Conservation (phyloP, 345 rosid genomes). For the Eucalyptus caleyi region DNA sequence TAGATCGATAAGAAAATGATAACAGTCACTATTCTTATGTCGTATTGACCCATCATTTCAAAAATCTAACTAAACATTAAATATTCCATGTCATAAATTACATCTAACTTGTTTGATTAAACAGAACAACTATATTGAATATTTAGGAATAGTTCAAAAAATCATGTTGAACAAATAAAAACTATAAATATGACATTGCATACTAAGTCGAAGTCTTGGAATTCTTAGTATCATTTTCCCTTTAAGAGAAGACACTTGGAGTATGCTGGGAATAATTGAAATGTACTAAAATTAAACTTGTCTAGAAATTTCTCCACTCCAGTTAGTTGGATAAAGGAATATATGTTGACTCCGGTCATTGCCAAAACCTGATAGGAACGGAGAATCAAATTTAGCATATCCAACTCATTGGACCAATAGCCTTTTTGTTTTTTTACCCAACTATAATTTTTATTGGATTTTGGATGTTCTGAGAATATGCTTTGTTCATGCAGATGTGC, state of each 20-base stretch:
- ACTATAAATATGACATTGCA: background rate
- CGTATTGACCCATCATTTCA: background rate
- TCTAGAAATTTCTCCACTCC: background rate
- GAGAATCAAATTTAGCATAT: background rate
- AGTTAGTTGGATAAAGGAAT: background rate
- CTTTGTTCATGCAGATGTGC: background rate
- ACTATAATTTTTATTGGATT: background rate
- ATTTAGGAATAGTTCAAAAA: background rate
- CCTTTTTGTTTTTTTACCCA: background rate
- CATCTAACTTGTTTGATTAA: background rate
- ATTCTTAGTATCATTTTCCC: background rate
- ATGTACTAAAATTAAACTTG: background rate
- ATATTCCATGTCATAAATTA: background rate
- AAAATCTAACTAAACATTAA: background rate
- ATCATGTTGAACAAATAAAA: too few species aligned
- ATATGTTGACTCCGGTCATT: background rate
- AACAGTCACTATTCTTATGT: background rate
- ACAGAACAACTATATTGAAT: fast-evolving
- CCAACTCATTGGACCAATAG: background rate
- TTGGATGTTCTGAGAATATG: background rate
- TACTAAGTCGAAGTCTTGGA: background rate
- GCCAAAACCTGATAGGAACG: background rate
- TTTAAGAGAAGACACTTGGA: background rate
- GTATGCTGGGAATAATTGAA: background rate
- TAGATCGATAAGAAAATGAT: background rate